phyloP scores from a whole-genome alignment of 2,329 filamentous ascomycete species.

The Neofusicoccum parvum region DNA sequence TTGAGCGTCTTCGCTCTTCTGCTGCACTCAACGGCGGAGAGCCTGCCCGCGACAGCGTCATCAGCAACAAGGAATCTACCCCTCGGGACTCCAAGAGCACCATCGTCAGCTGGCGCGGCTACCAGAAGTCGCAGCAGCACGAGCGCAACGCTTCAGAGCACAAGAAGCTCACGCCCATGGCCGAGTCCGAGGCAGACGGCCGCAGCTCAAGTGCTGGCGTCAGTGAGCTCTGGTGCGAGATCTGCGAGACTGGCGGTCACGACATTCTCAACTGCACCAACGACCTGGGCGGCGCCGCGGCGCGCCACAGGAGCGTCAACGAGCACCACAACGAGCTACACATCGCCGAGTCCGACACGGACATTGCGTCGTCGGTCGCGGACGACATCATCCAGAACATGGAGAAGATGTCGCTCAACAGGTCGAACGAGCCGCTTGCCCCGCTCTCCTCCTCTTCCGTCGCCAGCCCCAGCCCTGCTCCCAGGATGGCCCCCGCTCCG shows the following conservation, averaged over 20 bases:
- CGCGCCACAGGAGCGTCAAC: constrained; percentile 37
- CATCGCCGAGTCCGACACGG: not conserved
- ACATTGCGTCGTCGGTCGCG: constrained; percentile 27
- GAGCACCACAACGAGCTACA: constrained; percentile 26
- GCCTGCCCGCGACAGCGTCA: constrained; percentile 55
- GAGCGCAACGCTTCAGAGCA: not conserved
- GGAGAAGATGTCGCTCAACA: constrained; percentile 36
- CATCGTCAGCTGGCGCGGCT: constrained; percentile 58
- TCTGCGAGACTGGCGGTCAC: constrained; percentile 88
- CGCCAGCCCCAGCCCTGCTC: constrained; percentile 5
- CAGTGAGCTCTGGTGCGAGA: constrained; percentile 84
- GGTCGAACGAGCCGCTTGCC: constrained; percentile 28
- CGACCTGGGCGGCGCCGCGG: constrained; percentile 57
- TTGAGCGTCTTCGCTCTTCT: constrained; percentile 59
- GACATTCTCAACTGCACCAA: constrained; percentile 91
- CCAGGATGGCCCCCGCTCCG: constrained; percentile 11
- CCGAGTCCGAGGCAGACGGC: constrained; percentile 44
- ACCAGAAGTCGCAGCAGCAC: constrained; percentile 18
- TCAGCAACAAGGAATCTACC: constrained; percentile 47
- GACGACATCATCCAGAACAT: constrained; percentile 30
- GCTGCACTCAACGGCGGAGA: constrained; percentile 19
- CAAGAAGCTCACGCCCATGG: constrained; percentile 29
- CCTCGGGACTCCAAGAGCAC: constrained; percentile 68
- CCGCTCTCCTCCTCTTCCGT: constrained; percentile 33
- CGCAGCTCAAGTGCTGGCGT: constrained; percentile 67